phyloP scores from a whole-genome alignment of 306 rosid genomes.

The Cucurbita ficifolia region DNA sequence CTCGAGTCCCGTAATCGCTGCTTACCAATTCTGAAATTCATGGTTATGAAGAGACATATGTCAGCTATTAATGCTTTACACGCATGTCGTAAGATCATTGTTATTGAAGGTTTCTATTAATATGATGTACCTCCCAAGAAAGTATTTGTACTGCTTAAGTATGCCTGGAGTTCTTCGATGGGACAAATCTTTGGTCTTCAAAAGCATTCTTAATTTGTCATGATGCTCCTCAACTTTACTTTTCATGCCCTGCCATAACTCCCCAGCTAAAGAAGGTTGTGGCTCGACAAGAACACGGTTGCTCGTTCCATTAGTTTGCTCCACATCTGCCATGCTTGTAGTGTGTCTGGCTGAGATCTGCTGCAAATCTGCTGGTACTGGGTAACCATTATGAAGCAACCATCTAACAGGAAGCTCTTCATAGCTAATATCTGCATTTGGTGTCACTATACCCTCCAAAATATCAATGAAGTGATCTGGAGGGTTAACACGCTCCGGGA shows the following conservation, averaged over 20 bases:
- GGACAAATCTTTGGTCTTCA: slow-evolving; percentile 67
- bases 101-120: neutral
- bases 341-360: slow-evolving; percentile 22
- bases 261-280: slow-evolving; percentile 61
- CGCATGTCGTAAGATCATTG: neutral
- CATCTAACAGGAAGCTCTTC: slow-evolving; percentile 72
- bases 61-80: neutral
- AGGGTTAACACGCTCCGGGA: slow-evolving; percentile 85
- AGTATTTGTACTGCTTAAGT: slow-evolving; percentile 62
- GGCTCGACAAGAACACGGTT: slow-evolving; percentile 13
- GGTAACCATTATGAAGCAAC: slow-evolving; percentile 75
- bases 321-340: slow-evolving; percentile 14
- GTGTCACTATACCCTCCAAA: slow-evolving; percentile 60
- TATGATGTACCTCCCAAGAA: slow-evolving; percentile 56
- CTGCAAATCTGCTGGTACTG: slow-evolving; percentile 68
- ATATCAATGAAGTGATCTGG: slow-evolving; percentile 88
- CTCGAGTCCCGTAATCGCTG: slow-evolving; percentile 82
- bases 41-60: neutral
- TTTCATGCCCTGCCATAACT: slow-evolving; percentile 77
- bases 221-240: slow-evolving; percentile 37
- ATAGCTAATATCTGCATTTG: slow-evolving; percentile 39
- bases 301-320: slow-evolving; percentile 17
- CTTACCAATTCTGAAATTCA: slow-evolving; percentile 55
- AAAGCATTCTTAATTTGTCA: slow-evolving; percentile 51
- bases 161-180: slow-evolving; percentile 60